Conservation (phyloP, 495 filamentous ascomycete genomes). For the Astrothelium subdiscretum region DNA sequence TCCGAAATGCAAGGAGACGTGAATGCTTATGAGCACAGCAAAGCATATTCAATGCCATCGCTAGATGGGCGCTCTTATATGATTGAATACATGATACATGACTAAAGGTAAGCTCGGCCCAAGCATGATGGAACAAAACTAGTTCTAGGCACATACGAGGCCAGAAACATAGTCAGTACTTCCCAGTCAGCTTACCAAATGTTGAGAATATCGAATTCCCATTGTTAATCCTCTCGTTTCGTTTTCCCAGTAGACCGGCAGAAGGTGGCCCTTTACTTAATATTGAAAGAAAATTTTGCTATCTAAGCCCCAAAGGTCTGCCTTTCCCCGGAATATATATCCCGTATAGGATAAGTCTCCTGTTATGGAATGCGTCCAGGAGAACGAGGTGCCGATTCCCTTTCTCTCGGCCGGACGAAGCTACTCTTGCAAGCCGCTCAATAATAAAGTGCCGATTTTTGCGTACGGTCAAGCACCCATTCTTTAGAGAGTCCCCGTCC, state of each 20-base stretch:
- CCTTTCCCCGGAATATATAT: conserved; percentile 38
- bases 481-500: conserved; percentile 41
- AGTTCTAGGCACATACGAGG: neutral
- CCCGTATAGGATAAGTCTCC: conserved; percentile 40
- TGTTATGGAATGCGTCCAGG: conserved; percentile 45
- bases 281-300: conserved; percentile 24
- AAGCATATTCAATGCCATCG: no score
- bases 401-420: conserved; percentile 37
- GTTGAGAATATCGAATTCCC: conserved; percentile 37
- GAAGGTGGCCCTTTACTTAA: conserved; percentile 19
- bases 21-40: no score
- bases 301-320: conserved; percentile 37
- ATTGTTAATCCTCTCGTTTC: conserved; percentile 33
- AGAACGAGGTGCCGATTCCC: conserved; percentile 48
- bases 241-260: conserved; percentile 44
- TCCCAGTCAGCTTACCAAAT: conserved; percentile 45
- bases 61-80: no score
- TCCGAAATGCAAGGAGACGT: no score
- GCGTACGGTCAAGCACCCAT: conserved; percentile 30
- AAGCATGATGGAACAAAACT: neutral
- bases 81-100: no score
- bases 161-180: conserved; percentile 28
- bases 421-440: conserved; percentile 49
- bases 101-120: neutral
- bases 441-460: conserved; percentile 37